These are phyloP conservation scores for Abrus pulchellus DNA, from an alignment of 306 rosid genomes.

Conservation along the genomic window DNA sequence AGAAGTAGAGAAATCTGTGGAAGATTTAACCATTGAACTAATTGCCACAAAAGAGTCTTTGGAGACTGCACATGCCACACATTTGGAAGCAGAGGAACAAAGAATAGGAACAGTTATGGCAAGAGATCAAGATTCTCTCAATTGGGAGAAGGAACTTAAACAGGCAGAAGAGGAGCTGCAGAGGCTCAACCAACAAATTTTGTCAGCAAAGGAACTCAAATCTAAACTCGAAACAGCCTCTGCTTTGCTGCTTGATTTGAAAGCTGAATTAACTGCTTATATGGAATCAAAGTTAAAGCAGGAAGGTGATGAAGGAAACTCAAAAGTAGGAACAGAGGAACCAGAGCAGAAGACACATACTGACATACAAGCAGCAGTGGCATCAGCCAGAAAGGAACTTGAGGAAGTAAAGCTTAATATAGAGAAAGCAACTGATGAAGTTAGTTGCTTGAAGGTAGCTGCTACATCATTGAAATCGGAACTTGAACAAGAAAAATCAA, in stretches of 20 bases:
- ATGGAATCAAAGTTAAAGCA: conserved; percentile 83
- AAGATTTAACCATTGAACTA: conserved; percentile 90
- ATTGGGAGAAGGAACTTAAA: conserved; percentile 94
- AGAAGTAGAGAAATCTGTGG: conserved; percentile 93
- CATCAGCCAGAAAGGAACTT: conserved; percentile 80
- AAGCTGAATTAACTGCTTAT: conserved; percentile 86
- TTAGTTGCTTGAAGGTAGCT: conserved; percentile 86
- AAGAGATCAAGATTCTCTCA: conserved; percentile 92
- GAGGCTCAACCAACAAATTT: conserved; percentile 74
- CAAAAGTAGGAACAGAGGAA: conserved; percentile 59
- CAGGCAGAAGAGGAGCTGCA: conserved; percentile 91
- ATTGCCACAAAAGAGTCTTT: conserved; percentile 84
- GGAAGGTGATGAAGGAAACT: conserved; percentile 58
- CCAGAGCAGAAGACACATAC: conserved; percentile 64
- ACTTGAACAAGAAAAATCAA: conserved; percentile 83
- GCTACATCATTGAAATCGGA: conserved; percentile 79
- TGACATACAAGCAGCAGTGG: conserved; percentile 81
- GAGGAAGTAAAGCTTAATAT: conserved; percentile 86
- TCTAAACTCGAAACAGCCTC: conserved; percentile 88
- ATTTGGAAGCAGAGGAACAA: conserved; percentile 97
- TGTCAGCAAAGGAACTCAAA: conserved; percentile 83
- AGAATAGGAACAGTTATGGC: conserved; percentile 96
- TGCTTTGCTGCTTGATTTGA: conserved; percentile 79
- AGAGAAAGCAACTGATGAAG: conserved; percentile 90
- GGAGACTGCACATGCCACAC: conserved; percentile 92